Evolutionary conservation across 257 asterid genomes (phyloP), one percentile per base, ranked within the genome.

Genomic region (Mentha longifolia): DNA sequence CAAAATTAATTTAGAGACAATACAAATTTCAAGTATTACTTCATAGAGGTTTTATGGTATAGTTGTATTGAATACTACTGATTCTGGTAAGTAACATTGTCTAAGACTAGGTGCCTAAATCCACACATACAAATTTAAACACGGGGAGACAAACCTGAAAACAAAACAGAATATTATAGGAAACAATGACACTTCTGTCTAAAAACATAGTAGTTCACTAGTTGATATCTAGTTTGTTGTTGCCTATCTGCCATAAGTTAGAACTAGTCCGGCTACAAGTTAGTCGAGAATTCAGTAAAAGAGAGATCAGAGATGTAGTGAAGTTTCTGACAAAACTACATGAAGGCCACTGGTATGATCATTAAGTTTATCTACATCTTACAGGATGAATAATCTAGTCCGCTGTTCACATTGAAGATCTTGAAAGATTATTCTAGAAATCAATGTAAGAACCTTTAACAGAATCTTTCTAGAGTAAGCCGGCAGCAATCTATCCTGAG

Each of bases 191-290:
- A 52, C 31, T 17, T 33, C 14, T 45, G 30, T 20, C 39, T 49
- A 30, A 55, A 33, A 28, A 30, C 14, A n/a, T 30, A 43, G 31
- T 13, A 57, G 58, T 45, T 59, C 51, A 46, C 7, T 52, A 8
- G 5, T 30, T 30, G 64, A 67, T 63, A 45, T 54, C 19, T 61
- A 54, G 33, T 72, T 50, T 37, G 30, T 20, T 72, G 30, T 50
- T 71, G 41, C 67, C 39, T 12, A 70, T 49, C 14, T 7, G 15
- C 10, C 28, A 45, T 45, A 59, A 25, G 39, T 57, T 57, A 37
- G 31, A 33, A 57, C 52, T 57, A 56, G 51, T 30, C 55, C 49
- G 22, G 61, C 35, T 30, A 7, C 61, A 56, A 62, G 13, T 13
- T 42, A 73, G 77, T 31, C 10, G 70, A 35, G 39, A 35, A 0